Conservation (phyloP, 176 grass and related monocot species). For the Rhynchospora tenuis region DNA sequence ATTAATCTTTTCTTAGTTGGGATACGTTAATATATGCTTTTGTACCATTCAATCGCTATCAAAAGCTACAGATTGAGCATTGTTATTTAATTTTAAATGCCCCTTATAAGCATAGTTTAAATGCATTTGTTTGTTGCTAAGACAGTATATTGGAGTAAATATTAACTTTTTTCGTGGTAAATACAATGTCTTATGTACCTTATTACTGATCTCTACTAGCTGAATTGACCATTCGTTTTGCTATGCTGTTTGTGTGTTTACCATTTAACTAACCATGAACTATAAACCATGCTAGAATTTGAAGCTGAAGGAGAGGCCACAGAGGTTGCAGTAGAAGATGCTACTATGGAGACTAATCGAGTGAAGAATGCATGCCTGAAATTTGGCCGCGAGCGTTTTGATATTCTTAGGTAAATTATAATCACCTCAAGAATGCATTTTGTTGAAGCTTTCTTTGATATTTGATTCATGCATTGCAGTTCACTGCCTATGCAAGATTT, state of each 20-base stretch:
- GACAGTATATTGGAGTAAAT: neutral
- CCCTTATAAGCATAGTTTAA: neutral
- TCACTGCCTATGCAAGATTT: slow-evolving; percentile 67
- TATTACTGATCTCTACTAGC: neutral
- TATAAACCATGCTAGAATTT: neutral
- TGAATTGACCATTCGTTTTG: neutral
- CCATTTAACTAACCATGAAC: slow-evolving; percentile 1
- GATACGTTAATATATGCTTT: neutral
- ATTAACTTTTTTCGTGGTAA: neutral
- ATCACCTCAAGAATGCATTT: neutral
- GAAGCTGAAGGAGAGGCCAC: neutral
- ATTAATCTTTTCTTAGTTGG: neutral
- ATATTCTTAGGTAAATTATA: slow-evolving; percentile 58
- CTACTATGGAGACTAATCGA: slow-evolving; percentile 28
- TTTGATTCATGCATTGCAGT: slow-evolving; percentile 36
- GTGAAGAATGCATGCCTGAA: slow-evolving; percentile 92
- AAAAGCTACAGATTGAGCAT: neutral
- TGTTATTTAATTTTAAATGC: neutral
- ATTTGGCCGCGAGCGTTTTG: slow-evolving; percentile 73
- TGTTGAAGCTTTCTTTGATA: slow-evolving; percentile 24
- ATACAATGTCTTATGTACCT: too few species aligned
- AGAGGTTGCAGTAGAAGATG: neutral
- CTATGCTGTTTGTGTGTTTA: neutral
- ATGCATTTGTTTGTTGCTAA: neutral
- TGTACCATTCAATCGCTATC: neutral